Evolutionary conservation across 2,329 filamentous ascomycete genomes (phyloP).

Genomic region (Triangularia verruculosa): DNA sequence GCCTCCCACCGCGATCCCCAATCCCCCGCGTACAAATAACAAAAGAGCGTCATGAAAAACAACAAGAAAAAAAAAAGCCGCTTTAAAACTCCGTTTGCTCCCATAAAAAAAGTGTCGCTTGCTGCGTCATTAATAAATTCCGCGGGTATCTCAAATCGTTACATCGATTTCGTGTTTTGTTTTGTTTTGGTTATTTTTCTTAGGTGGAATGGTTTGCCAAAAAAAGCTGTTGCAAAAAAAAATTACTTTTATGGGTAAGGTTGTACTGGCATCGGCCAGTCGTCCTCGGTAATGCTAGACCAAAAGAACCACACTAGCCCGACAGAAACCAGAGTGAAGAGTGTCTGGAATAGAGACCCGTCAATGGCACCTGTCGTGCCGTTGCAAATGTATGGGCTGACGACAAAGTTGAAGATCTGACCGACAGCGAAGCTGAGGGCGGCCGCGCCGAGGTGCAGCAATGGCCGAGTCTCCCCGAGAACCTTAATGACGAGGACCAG

Average conservation of each 20-base stretch:
- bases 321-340: slow-evolving; percentile 86
- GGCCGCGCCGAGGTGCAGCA: slow-evolving; percentile 78
- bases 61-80: slow-evolving; percentile 1
- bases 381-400: slow-evolving; percentile 86
- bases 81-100: slow-evolving; percentile 10
- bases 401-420: slow-evolving; percentile 93
- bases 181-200: background rate
- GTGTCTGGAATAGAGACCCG: slow-evolving; percentile 84
- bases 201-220: background rate
- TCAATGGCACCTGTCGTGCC: slow-evolving; percentile 84
- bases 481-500: slow-evolving; percentile 78
- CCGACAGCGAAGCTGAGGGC: slow-evolving; percentile 83
- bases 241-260: slow-evolving; percentile 28
- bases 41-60: slow-evolving; percentile 7
- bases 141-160: slow-evolving; percentile 3
- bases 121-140: background rate
- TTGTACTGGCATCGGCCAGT: slow-evolving; percentile 65
- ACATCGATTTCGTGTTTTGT: background rate
- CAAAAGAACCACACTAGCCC: slow-evolving; percentile 90
- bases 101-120: background rate
- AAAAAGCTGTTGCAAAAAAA: background rate
- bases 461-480: slow-evolving; percentile 84
- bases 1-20: background rate
- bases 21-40: background rate
- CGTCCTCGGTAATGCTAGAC: slow-evolving; percentile 98